Evolutionary conservation across 2,329 filamentous ascomycete genomes (phyloP).

Genomic region (Xylaria sp.): DNA sequence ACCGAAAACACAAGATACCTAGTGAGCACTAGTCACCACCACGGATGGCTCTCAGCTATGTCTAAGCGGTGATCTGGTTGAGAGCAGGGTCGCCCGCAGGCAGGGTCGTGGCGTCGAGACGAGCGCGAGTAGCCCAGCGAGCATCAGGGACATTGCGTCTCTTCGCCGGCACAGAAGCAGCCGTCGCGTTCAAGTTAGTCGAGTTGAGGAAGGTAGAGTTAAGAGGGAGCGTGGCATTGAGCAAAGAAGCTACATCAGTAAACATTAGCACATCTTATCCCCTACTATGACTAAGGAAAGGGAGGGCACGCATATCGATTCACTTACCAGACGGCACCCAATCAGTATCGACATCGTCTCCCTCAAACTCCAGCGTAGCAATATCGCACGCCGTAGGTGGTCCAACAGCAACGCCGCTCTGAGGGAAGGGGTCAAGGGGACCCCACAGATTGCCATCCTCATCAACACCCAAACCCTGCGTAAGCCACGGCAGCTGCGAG

Average conservation of each 20-base stretch:
- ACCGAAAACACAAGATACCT: neutral
- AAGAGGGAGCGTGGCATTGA: slow-evolving; percentile 29
- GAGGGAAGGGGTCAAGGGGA: slow-evolving; percentile 46
- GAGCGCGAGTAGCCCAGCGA: slow-evolving; percentile 25
- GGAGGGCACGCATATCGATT: neutral
- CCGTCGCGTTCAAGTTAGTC: slow-evolving; percentile 18
- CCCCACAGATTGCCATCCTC: slow-evolving; percentile 46
- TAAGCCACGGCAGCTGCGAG: slow-evolving; percentile 45
- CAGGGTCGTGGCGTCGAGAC: slow-evolving; percentile 27
- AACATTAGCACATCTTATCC: neutral
- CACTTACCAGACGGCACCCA: slow-evolving; percentile 33
- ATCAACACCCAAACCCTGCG: slow-evolving; percentile 44
- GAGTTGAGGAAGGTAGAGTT: slow-evolving; percentile 29
- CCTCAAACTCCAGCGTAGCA: slow-evolving; percentile 15
- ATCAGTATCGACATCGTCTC: slow-evolving; percentile 24
- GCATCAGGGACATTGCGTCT: slow-evolving; percentile 22
- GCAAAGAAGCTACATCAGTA: slow-evolving; percentile 21
- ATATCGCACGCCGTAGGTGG: slow-evolving; percentile 27
- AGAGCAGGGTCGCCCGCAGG: slow-evolving; percentile 24
- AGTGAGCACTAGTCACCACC: neutral
- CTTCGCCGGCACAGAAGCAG: slow-evolving; percentile 4
- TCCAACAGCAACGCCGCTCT: slow-evolving; percentile 44
- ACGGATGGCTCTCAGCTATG: neutral
- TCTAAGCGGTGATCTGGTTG: slow-evolving; percentile 18
- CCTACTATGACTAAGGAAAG: no score